Conservation (phyloP, 2,329 filamentous ascomycete genomes). For the Dothidotthia symphoricarpi region DNA sequence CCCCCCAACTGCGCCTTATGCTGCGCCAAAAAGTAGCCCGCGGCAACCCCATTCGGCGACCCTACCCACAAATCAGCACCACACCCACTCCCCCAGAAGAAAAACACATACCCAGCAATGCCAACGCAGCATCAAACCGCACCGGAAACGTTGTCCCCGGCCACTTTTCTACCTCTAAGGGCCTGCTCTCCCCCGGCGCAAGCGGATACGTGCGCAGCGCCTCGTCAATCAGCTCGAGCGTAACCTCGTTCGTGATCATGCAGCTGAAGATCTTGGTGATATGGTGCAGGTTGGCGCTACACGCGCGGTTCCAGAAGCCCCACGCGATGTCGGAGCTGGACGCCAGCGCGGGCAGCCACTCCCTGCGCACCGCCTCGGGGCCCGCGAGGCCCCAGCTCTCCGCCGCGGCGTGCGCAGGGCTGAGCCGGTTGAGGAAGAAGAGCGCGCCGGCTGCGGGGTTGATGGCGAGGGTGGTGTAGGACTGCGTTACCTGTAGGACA, state of each 20-base stretch:
- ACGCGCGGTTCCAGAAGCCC: slow-evolving; percentile 15
- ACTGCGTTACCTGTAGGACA: slow-evolving; percentile 11
- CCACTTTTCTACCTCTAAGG: slow-evolving; percentile 7
- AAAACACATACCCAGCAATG: slow-evolving; percentile 5
- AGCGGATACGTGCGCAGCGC: slow-evolving; percentile 8
- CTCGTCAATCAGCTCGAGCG: slow-evolving; percentile 8
- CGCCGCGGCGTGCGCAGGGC: slow-evolving; percentile 4
- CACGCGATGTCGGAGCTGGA: slow-evolving; percentile 19
- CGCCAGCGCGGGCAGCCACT: slow-evolving; percentile 15
- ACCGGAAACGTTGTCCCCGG: slow-evolving; percentile 5
- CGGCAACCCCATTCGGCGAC: slow-evolving; percentile 8
- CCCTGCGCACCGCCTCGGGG: not conserved
- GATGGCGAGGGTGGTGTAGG: slow-evolving; percentile 12
- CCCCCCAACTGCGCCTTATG: slow-evolving; percentile 9
- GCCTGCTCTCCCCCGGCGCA: slow-evolving; percentile 3
- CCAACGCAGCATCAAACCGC: slow-evolving; percentile 7
- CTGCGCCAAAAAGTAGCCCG: slow-evolving; percentile 14
- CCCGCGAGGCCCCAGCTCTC: slow-evolving; percentile 1
- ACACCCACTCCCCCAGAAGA: no score
- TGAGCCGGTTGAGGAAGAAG: slow-evolving; percentile 10
- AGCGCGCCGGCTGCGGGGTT: slow-evolving; percentile 9
- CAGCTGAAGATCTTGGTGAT: slow-evolving; percentile 14
- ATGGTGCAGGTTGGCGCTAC: slow-evolving; percentile 2
- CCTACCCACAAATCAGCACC: not conserved
- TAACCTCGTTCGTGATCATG: slow-evolving; percentile 11